Base-by-base conservation (phyloP, 2,329 filamentous ascomycete species). In the Domatiomyces globalis region DNA sequence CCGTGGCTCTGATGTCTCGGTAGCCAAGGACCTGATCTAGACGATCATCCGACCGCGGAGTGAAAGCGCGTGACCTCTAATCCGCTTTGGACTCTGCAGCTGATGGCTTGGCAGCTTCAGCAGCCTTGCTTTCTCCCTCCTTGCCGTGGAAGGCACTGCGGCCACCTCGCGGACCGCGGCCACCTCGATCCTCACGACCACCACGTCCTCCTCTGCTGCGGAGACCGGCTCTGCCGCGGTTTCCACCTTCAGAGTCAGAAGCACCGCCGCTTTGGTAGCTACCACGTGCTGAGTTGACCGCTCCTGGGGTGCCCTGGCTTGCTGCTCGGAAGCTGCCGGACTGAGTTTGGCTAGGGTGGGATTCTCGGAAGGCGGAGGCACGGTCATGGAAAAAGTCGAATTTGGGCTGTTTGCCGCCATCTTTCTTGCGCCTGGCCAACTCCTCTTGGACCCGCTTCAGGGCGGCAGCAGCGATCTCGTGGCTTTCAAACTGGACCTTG, bases 231-330 rank as follows among this genome's bases (percentile, higher is more conserved):
- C 76, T 74, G 25, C 75, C 76, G 50, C 78, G 76, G 54, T 79
- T 76, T 54, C 86, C 83, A 57, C 75, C 73, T 63, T 88, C 85
- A 60, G 83, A 85, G 63, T 84, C 81, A 54, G 83, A 89, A 53
- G 86, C 87, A 49, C 81, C 85, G 51, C 84, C 85, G 63, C 87
- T 94, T 60, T 87, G 83, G 71, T 95, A 95, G 54, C 87, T 87
- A 60, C 84, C 85, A 52, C 78, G 77, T 46, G 63, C 59, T 49
- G 70, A 68, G 57, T 74, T 73, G 25, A 72, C 71, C 47, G 80
- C 79, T 49, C 74, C 82, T 36, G 80, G 79, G 50, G 81, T 81
- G 49, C 81, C 81, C 46, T 85, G 80, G 60, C 66, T 77, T 62
- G 69, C 71, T 46, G 63, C 63, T 59, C 75, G 72, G 78, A 77